Conservation (phyloP, 768 basidiomycete genomes). For the Tricholoma sp. region DNA sequence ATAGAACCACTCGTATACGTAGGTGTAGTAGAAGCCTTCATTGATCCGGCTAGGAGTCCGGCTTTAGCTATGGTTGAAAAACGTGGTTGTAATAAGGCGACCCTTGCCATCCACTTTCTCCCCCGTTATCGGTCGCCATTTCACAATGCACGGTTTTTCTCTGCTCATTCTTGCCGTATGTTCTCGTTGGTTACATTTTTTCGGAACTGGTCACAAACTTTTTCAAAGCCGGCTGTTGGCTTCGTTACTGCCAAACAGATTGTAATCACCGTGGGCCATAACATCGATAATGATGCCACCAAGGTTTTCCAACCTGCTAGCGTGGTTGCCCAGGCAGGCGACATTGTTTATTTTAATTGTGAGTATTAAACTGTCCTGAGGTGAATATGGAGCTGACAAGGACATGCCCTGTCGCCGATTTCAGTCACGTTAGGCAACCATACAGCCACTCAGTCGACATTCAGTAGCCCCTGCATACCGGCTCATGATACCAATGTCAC, state of each 20-base stretch:
- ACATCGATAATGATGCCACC: conserved; percentile 37
- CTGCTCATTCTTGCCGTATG: conserved; percentile 5
- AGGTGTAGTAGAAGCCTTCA: not conserved
- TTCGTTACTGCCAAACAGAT: conserved; percentile 31
- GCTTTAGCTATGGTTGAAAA: not conserved
- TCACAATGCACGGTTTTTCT: not conserved
- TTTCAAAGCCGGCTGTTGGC: not conserved
- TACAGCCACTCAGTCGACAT: conserved; percentile 53
- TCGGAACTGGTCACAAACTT: not conserved
- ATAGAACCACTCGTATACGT: not conserved
- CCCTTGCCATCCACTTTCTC: not conserved
- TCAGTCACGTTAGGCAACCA: conserved; percentile 50
- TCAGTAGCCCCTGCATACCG: conserved; percentile 49
- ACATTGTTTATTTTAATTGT: conserved; percentile 57
- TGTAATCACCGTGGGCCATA: conserved; percentile 41
- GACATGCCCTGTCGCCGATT: not conserved
- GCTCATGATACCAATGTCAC: conserved; percentile 40
- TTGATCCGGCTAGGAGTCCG: not conserved
- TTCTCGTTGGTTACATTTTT: not conserved
- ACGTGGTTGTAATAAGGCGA: not conserved
- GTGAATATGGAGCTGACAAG: not conserved
- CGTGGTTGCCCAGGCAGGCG: conserved; percentile 40
- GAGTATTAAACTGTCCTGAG: conserved; percentile 9
- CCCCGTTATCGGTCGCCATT: not conserved
- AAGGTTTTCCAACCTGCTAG: conserved; percentile 42